Base-by-base conservation (phyloP, 148 eudicot species). In the Diospyros lotus region DNA sequence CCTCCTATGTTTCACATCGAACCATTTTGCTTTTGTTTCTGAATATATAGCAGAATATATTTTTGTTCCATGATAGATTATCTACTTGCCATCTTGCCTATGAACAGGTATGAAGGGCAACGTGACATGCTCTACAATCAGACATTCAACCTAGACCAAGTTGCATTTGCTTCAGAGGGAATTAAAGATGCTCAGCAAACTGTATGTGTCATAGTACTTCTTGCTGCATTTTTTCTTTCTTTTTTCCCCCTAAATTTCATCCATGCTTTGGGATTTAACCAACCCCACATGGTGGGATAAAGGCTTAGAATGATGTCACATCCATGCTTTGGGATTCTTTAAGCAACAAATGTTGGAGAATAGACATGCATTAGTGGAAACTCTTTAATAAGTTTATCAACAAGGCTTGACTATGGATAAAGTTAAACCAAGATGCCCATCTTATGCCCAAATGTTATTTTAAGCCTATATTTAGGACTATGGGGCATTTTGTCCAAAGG, bases 131-230 rank as follows among this genome's bases (percentile, higher is more conserved):
- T 93, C 9, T 93, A 89, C 89, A 93, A 88, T 78, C 98, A 93
- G 79, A 93, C 98, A 14, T 91, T 86, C 83, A 93, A 93, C 80
- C 87, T 93, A 51, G 98, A 93, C 61, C 98, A 93, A 86, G 98
- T 89, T 76, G 77, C 96, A 77, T 93, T 91, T 84, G 98, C 98
- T 66, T 86, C 96, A 50, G 98, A 93, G 84, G 98, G 94, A 54
- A 89, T 93, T 48, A 93, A 91, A 88, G 96, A 93, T 87, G 98
- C 98, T 74, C 96, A 93, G 73, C 94, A 93, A 88, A 93, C 98
- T 76, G 98, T 93, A 87, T 79, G 93, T 85, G 62, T 54, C 43
- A 41, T 43, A 60, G 45, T 64, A 55, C 61, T 74, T 43, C 67
- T 56, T 60, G 62, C 11, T 67, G 28, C 13, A 17, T 56, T 66